Base-by-base conservation (phyloP, 208 protist species). In the Crithidia thermophila region DNA sequence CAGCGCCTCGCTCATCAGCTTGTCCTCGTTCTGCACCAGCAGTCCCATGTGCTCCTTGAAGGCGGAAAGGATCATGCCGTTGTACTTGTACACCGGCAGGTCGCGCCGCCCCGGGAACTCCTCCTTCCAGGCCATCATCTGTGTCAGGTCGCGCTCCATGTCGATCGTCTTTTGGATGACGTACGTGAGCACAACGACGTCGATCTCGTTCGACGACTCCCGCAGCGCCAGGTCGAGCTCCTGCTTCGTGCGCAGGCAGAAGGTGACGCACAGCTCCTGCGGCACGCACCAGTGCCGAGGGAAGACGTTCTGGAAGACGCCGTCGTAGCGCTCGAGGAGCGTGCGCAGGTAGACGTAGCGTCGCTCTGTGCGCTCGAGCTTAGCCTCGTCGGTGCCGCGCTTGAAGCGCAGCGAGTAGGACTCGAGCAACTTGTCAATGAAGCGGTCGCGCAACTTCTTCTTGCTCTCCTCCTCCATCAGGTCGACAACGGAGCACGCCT, bases 111-210 rank as follows among this genome's bases (percentile, higher is more conserved):
- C 77, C 1, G 85, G 72, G 63, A 94, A 90, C 36, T 91, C 84
- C 21, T 93, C 82, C 56, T 85, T 84, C 82, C 81, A 89, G 36
- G 83, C 77, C 79, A 97, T 94, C 60, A 79, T 62, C 39, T 85
- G 81, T 28, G 85, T 94, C 18, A 98, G 50, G 46, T 97, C 87
- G 34, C 90, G 86, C 79, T 98, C 96, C 56, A 98, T 88, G 34
- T 95, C 91, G 58, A 98, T 92, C 1, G 94, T 98, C 47, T 97
- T 97, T 49, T 96, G 90, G 25, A 98, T 82, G 3, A 97, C 82
- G 51, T 93, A 91, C 11, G 84, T 91, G 40, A 98, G 79, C 28
- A 97, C 82, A 14, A 84, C 82, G 11, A 98, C 82, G 66, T 97
- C 85, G 34, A 98, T 90, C 51, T 94, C 82, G 8, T 60, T 83